Percentiles rank a stretch among this genome's conserved stretches.
phyloP scores from a whole-genome alignment of 257 asterid species.

The Galeopsis tetrahit region DNA sequence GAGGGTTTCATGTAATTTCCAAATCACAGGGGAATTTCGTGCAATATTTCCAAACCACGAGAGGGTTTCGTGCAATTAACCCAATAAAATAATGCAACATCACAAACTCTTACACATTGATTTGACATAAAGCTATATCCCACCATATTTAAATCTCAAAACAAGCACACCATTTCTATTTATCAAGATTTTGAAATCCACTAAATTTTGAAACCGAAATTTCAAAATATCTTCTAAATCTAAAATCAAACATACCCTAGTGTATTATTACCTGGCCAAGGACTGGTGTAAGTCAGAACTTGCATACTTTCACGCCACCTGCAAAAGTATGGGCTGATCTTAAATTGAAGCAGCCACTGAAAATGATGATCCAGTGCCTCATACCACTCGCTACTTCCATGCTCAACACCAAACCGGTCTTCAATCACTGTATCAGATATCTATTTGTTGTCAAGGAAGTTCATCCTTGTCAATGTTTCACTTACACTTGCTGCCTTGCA shows the following conservation, averaged over 20 bases:
- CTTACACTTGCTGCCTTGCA: conserved; percentile 18
- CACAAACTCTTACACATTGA: too few species aligned
- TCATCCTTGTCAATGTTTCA: conserved; percentile 24
- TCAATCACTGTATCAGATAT: conserved; percentile 98
- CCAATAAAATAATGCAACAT: too few species aligned
- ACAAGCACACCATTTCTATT: too few species aligned
- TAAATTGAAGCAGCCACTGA: conserved; percentile 90
- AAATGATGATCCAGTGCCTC: conserved; percentile 91
- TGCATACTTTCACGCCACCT: conserved; percentile 98
- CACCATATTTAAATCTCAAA: too few species aligned
- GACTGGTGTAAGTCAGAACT: conserved; percentile 94
- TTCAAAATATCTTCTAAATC: too few species aligned
- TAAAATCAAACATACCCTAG: background rate
- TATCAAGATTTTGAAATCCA: too few species aligned
- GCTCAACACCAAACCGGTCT: conserved; percentile 96
- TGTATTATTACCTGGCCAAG: conserved; percentile 94
- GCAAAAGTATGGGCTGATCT: conserved; percentile 97
- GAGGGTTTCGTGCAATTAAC: too few species aligned
- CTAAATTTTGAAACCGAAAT: too few species aligned
- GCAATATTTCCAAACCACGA: too few species aligned
- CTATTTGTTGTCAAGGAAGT: conserved; percentile 61
- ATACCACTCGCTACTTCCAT: conserved; percentile 91
- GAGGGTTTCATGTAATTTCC: too few species aligned
- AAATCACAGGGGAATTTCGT: too few species aligned
- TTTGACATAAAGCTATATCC: too few species aligned